Evolutionary conservation across 2,329 filamentous ascomycete genomes (phyloP), one percentile per base, ranked within the genome.

Genomic region (Trichoderma polysporum): DNA sequence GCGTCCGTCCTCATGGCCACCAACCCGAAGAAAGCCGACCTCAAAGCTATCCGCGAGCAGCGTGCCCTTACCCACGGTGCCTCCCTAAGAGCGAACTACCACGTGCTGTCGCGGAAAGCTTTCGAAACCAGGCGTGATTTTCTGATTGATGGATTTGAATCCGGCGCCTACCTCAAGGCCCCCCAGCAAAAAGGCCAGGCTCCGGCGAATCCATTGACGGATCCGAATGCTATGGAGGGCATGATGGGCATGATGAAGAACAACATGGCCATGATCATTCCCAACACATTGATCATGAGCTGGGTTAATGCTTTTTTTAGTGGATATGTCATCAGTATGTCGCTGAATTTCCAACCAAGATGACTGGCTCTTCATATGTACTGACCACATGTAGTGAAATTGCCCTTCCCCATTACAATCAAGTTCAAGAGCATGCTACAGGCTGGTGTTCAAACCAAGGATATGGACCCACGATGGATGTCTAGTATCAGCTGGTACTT

Each of bases 241-340:
- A 99, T 99, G 95, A 99, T 99, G 95, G 94, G 95, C 72, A 97
- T 97, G 93, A 97, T 99, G 92, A 99, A 99, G 87, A 94, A 94
- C 67, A 97, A 99, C 77, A 97, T 99, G 91, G 94, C 95, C 71
- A 99, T 98, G 95, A 98, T 99, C 83, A 93, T 99, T 67, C 95
- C 95, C 57, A 97, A 99, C 80, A 98, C 94, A 6, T 81, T 99
- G 77, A 99, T 99, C 73, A 99, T 99, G 95, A 95, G 94, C 71
- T 99, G 95, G 95, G 98, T 99, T 78, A 99, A 99, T 81, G 94
- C 95, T 0, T 99, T 98, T 77, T 99, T 99, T 75, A 96, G 93
- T 61, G 95, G 95, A 35, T 99, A 97, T 76, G 95, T 99, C 56
- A 97, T 99, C 70, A 93, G 93, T 97, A 84, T 53, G 76, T 76